These are phyloP conservation scores for Nakazawaea holstii DNA, from an alignment of 805 yeast species.

Conservation along the genomic window DNA sequence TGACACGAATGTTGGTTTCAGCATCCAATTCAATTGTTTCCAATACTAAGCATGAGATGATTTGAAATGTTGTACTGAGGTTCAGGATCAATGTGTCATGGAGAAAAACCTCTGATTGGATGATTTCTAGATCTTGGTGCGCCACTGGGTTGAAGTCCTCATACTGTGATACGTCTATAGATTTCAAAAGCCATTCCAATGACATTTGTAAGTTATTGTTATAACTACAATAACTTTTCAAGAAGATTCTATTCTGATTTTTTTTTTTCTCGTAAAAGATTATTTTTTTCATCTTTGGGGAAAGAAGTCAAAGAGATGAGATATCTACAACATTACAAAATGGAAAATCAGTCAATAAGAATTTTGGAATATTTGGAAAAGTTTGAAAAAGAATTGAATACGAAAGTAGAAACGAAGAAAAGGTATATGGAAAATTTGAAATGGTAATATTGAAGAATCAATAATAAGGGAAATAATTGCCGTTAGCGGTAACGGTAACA, in stretches of 20 bases:
- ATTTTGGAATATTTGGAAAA: background rate
- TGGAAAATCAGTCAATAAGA: background rate
- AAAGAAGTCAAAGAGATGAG: too few species aligned
- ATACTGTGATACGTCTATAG: background rate
- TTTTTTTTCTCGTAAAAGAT: background rate
- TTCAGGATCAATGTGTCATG: background rate
- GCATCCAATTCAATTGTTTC: background rate
- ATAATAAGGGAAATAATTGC: background rate
- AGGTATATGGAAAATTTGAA: too few species aligned
- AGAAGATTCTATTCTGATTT: background rate
- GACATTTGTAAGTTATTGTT: background rate
- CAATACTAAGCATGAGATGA: background rate
- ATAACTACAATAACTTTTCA: background rate
- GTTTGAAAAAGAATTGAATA: too few species aligned
- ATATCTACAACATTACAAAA: background rate
- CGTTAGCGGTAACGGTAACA: background rate
- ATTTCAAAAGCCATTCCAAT: slow-evolving; percentile 1
- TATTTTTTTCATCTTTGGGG: background rate
- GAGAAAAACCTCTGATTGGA: background rate
- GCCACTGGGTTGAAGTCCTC: background rate
- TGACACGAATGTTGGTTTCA: background rate
- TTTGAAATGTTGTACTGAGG: background rate
- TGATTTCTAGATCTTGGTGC: background rate
- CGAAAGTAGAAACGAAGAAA: too few species aligned
- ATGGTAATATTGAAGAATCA: background rate